These are phyloP conservation scores for Leptodontidium sp. DNA, from an alignment of 2,329 filamentous ascomycete genomes.

Conservation along the genomic window DNA sequence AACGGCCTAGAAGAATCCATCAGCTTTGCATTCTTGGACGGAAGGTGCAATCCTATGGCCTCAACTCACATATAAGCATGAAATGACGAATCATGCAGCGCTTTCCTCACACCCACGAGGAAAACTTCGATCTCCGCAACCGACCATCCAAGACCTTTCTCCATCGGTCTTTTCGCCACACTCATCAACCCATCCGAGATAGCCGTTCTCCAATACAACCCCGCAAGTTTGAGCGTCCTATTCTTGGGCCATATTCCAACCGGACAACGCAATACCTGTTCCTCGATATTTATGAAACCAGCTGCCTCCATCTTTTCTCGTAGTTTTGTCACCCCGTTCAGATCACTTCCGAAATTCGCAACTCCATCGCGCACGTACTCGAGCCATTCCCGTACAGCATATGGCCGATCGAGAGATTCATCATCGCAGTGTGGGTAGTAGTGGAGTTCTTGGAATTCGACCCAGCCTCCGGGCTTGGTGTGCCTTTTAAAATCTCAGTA, in stretches of 20 bases:
- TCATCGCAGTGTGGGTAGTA: constrained; percentile 51
- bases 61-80: constrained; percentile 17
- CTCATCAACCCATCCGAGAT: constrained; percentile 26
- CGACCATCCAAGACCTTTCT: constrained; percentile 29
- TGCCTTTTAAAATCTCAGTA: constrained; percentile 37
- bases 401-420: constrained; percentile 40
- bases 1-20: neutral
- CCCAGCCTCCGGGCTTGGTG: constrained; percentile 52
- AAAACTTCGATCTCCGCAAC: constrained; percentile 33
- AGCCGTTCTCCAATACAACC: constrained; percentile 27
- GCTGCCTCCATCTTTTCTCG: constrained; percentile 45
- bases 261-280: constrained; percentile 60
- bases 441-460: constrained; percentile 54
- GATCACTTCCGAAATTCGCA: constrained; percentile 24
- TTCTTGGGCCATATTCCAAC: constrained; percentile 59
- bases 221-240: constrained; percentile 26
- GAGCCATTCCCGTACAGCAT: constrained; percentile 24
- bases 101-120: constrained; percentile 11
- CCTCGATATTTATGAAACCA: constrained; percentile 61
- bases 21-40: neutral
- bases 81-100: neutral
- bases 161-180: constrained; percentile 26
- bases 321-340: constrained; percentile 22
- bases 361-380: constrained; percentile 22
- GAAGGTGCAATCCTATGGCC: neutral